These are phyloP conservation scores for Aureobasidium sp. DNA, from an alignment of 2,329 filamentous ascomycete species.

Conservation along the genomic window DNA sequence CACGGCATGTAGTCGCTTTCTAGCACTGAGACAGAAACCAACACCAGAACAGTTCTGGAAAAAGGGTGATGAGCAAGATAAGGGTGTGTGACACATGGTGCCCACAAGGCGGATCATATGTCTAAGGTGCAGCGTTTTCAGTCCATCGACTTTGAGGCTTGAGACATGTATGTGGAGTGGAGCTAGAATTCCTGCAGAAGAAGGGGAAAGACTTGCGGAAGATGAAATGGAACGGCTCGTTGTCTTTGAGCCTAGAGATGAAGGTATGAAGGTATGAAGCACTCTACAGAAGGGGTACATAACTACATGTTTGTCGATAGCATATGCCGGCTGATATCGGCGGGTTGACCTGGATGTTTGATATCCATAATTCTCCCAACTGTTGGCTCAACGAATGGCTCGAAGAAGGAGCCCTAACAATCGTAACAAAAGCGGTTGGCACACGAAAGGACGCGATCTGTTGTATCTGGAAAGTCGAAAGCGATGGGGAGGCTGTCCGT, in stretches of 20 bases:
- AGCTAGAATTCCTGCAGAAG: neutral
- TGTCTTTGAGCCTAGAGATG: no score
- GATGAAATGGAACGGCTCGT: neutral
- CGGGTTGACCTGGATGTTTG: neutral
- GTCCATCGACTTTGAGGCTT: neutral
- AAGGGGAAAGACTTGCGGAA: neutral
- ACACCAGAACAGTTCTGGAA: constrained; percentile 1
- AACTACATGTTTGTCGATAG: neutral
- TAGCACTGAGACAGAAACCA: neutral
- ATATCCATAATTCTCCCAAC: neutral
- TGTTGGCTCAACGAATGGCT: neutral
- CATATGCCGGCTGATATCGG: neutral
- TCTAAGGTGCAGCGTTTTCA: constrained; percentile 1
- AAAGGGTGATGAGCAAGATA: neutral
- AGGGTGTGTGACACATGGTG: neutral
- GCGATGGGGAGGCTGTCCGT: neutral
- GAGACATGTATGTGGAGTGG: neutral
- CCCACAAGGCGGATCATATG: neutral
- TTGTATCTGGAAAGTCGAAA: neutral
- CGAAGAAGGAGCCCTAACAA: neutral
- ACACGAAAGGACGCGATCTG: neutral
- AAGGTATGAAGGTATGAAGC: no score
- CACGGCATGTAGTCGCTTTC: neutral
- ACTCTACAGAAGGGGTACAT: no score
- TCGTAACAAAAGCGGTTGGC: neutral